A percentile compares a stretch with the other conserved stretches of the same genome.
These are phyloP conservation scores for Acanthamoeba castellanii DNA, from an alignment of 208 protist genomes.

Conservation along the genomic window DNA sequence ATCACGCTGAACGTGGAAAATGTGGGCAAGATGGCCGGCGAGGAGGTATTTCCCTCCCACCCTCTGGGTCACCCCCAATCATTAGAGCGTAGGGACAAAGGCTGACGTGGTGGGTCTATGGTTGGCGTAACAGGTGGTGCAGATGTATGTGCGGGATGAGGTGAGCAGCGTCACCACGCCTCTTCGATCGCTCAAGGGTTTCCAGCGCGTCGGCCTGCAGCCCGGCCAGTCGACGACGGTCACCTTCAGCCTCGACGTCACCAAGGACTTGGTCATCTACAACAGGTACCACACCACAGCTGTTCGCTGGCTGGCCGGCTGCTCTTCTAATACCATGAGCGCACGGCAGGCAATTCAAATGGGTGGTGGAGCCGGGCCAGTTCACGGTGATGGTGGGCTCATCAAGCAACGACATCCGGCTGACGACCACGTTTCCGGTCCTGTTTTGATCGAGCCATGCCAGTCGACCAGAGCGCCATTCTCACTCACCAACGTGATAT, in stretches of 20 bases:
- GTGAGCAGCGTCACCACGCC: slow-evolving; percentile 48
- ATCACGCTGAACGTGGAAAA: not conserved
- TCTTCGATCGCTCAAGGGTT: not conserved
- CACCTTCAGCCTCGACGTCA: not conserved
- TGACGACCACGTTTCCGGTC: not conserved
- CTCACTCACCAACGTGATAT: too few relatives aligned
- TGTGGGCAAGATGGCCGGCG: not conserved
- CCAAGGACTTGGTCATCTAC: not conserved
- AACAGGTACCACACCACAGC: not conserved
- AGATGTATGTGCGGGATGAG: slow-evolving; percentile 10
- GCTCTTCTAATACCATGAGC: too few relatives aligned
- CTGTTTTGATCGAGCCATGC: not conserved
- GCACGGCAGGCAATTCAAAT: not conserved
- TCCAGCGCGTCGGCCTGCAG: not conserved
- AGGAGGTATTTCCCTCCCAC: not conserved
- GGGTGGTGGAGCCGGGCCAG: not conserved
- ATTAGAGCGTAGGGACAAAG: too few relatives aligned
- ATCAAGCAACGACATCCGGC: not conserved
- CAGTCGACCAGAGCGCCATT: too few relatives aligned
- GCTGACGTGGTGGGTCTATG: not conserved
- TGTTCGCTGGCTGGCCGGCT: not conserved
- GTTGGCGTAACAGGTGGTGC: not conserved
- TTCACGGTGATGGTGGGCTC: slow-evolving; percentile 15
- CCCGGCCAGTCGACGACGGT: not conserved
- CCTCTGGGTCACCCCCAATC: too few relatives aligned